phyloP scores from a whole-genome alignment of 1,284 basidiomycete species.

The Heliocybe sulcata region DNA sequence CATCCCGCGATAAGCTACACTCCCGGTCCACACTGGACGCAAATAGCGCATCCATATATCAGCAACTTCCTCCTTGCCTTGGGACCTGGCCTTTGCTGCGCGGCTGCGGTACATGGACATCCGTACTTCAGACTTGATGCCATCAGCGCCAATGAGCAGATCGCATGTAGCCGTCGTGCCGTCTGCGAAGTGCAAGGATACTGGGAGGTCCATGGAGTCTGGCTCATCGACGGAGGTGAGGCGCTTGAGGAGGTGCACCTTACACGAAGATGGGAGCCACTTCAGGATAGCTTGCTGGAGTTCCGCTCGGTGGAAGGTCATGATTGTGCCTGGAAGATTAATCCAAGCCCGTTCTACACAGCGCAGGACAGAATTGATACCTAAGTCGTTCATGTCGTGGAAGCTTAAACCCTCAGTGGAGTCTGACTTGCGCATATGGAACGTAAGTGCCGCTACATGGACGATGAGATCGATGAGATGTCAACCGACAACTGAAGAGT shows the following conservation, averaged over 20 bases:
- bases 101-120: slow-evolving; percentile 10
- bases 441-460: neutral
- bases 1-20: slow-evolving; percentile 26
- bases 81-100: neutral
- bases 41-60: slow-evolving; percentile 11
- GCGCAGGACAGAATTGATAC: neutral
- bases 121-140: slow-evolving; percentile 36
- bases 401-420: neutral
- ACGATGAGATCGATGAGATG: neutral
- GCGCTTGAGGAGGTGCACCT: slow-evolving; percentile 41
- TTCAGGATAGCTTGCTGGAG: slow-evolving; percentile 1
- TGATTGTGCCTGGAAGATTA: neutral
- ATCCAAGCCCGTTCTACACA: neutral
- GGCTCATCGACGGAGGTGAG: slow-evolving; percentile 15
- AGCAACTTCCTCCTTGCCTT: neutral
- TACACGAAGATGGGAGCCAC: slow-evolving; percentile 19
- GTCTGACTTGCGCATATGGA: neutral
- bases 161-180: slow-evolving; percentile 34
- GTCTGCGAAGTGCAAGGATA: slow-evolving; percentile 33
- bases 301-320: neutral
- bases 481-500: too few species aligned
- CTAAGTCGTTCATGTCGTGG: neutral
- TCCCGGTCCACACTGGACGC: slow-evolving; percentile 30
- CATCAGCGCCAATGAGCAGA: slow-evolving; percentile 42
- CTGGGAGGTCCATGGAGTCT: slow-evolving; percentile 16